Evolutionary conservation across 148 eudicot species (phyloP).

Genomic region (Suaeda aralocaspica): DNA sequence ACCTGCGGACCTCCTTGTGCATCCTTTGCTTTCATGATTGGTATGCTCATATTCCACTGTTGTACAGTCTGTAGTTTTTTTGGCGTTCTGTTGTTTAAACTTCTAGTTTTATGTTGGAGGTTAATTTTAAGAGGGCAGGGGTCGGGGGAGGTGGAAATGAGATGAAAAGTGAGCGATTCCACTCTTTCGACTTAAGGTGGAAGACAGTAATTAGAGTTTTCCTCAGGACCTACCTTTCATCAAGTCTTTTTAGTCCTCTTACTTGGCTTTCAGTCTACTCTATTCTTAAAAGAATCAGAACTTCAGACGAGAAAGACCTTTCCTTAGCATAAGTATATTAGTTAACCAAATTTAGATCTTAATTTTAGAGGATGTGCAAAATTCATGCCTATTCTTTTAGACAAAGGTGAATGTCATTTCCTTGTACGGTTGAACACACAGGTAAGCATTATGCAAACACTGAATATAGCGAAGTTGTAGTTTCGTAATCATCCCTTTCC

Average conservation of each 20-base stretch:
- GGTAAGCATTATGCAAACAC: neutral
- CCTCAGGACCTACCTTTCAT: neutral
- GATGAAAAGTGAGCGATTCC: neutral
- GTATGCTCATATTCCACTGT: constrained; percentile 32
- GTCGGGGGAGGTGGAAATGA: neutral
- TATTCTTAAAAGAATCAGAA: neutral
- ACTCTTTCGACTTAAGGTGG: neutral
- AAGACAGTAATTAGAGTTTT: neutral
- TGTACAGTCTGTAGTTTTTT: neutral
- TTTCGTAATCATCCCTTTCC: neutral
- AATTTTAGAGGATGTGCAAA: neutral
- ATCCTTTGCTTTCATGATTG: constrained; percentile 70
- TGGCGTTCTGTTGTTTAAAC: neutral
- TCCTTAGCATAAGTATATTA: neutral
- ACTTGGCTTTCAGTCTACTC: neutral
- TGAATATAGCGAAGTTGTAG: neutral
- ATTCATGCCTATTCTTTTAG: neutral
- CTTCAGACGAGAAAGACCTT: neutral
- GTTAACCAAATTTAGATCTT: neutral
- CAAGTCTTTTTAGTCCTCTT: neutral
- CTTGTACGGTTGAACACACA: neutral
- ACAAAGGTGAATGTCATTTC: neutral
- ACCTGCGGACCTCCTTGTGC: constrained; percentile 83
- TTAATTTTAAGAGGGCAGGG: neutral
- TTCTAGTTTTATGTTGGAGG: no score